These are phyloP conservation scores for Carallia brachiata DNA, from an alignment of 345 rosid genomes.

Conservation along the genomic window DNA sequence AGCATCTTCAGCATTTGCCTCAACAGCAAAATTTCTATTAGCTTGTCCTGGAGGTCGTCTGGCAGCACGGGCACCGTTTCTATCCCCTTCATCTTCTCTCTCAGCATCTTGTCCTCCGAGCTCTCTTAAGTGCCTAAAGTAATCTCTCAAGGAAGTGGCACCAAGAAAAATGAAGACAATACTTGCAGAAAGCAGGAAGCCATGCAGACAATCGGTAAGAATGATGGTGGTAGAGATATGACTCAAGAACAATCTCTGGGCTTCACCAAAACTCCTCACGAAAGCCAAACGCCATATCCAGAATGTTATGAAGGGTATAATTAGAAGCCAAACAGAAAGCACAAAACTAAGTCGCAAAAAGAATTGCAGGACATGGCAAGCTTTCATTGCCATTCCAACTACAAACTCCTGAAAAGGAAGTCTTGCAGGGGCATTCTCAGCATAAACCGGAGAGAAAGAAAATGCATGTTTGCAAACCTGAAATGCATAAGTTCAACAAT, in stretches of 20 bases:
- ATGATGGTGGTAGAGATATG: slow-evolving; percentile 78
- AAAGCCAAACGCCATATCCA: slow-evolving; percentile 98
- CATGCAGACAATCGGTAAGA: slow-evolving; percentile 96
- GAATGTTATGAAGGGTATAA: slow-evolving; percentile 88
- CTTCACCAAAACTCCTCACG: slow-evolving; percentile 90
- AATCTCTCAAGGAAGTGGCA: slow-evolving; percentile 94
- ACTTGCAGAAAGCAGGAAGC: slow-evolving; percentile 95
- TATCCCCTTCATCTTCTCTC: slow-evolving; percentile 89
- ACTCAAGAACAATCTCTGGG: slow-evolving; percentile 87
- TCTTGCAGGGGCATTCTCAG: slow-evolving; percentile 93
- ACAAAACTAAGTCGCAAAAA: slow-evolving; percentile 89
- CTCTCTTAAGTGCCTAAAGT: slow-evolving; percentile 91
- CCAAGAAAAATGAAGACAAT: slow-evolving; percentile 95
- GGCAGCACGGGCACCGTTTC: slow-evolving; percentile 86
- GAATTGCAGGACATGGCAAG: slow-evolving; percentile 90
- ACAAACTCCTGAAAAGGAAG: slow-evolving; percentile 99
- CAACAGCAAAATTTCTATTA: slow-evolving; percentile 78
- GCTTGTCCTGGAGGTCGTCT: slow-evolving; percentile 70
- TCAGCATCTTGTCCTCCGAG: slow-evolving; percentile 93
- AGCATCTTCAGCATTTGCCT: slow-evolving; percentile 79
- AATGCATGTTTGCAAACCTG: slow-evolving; percentile 98
- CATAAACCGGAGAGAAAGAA: slow-evolving; percentile 96
- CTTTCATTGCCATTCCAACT: slow-evolving; percentile 93
- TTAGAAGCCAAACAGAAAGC: slow-evolving; percentile 94
- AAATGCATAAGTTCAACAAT: slow-evolving; percentile 5